Evolutionary conservation across 2,329 filamentous ascomycete genomes (phyloP), one percentile per base, ranked within the genome.

Genomic region (Colletotrichum siamense): DNA sequence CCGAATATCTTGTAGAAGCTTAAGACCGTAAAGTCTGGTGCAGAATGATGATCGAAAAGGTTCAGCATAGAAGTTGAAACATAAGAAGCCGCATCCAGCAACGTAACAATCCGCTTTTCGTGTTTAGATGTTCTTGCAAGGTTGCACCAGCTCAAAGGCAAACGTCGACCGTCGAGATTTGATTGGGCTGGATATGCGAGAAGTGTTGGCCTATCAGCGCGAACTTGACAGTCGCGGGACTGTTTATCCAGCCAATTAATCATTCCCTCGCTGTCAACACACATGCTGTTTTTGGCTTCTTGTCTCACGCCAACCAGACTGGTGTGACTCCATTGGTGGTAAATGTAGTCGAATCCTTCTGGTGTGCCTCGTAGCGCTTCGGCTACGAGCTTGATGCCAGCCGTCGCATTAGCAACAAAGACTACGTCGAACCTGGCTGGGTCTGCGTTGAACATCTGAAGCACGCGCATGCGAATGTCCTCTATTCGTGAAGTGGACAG

Each of bases 1-100:
- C 97, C 96, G 83, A 99, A 99, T n/a, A 98, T 96, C 84, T 99
- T 99, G 87, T 98, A 98, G 78, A 99, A 92, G 84, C 96, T 98
- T 55, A 98, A 81, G 0, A 95, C 94, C 0, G 92, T 94, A 79
- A 99, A 99, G 82, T 99, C 96, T 2, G 96, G 95, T 0, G 94
- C 92, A 1, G 85, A 82, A 0, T 87, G 86, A 0, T 89, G 79
- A 79, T 94, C 86, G 71, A 91, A 88, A 3, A 99, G 86, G 81
- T 97, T 91, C 7, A 99, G 87, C 1, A 92, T 92, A 6, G 94
- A 92, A 1, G 96, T 98, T 10, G 95, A 93, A 10, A 93, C 94
- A 15, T 95, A 88, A 0, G 95, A 94, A 8, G 96, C 96, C 13
- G 95, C 96, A 84, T 99, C 59, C 28, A 62, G 18, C 16, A 62